A percentile compares a stretch with the other conserved stretches of the same genome.
Evolutionary conservation across 73 alveolate genomes (phyloP).

Genomic region (Paraurostyla sp.): DNA sequence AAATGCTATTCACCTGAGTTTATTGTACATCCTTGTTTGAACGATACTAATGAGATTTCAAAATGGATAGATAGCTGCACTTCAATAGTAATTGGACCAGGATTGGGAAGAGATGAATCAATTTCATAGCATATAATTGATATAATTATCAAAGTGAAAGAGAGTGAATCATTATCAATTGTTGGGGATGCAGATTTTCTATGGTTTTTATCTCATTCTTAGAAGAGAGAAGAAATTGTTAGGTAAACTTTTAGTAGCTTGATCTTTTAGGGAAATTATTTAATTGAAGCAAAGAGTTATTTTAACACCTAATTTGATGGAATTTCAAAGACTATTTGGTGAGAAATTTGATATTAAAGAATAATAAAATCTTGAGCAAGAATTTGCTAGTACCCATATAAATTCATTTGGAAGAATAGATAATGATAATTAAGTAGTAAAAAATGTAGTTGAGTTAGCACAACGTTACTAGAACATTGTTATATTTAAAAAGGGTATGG

Average conservation of each 20-base stretch:
- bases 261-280: neutral
- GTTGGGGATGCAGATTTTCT: constrained; percentile 98
- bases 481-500: constrained; percentile 89
- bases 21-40: constrained; percentile 87
- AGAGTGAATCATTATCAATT: constrained; percentile 74
- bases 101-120: constrained; percentile 94
- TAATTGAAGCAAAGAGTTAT: constrained; percentile 73
- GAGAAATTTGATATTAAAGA: constrained; percentile 68
- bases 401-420: constrained; percentile 54
- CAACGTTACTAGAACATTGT: constrained; percentile 71
- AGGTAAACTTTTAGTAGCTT: constrained; percentile 1
- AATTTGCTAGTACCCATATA: constrained; percentile 56
- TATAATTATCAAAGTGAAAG: constrained; percentile 52
- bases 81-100: constrained; percentile 95
- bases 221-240: constrained; percentile 42
- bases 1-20: constrained; percentile 98
- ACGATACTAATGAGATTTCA: constrained; percentile 53
- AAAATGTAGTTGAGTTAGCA: constrained; percentile 74
- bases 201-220: constrained; percentile 75
- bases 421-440: neutral
- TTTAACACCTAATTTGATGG: constrained; percentile 95
- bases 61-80: constrained; percentile 86
- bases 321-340: constrained; percentile 86
- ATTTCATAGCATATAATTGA: constrained; percentile 71
- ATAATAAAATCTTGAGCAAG: constrained; percentile 64